These are phyloP conservation scores for Apocynum venetum DNA, from an alignment of 257 asterid genomes.

Conservation along the genomic window DNA sequence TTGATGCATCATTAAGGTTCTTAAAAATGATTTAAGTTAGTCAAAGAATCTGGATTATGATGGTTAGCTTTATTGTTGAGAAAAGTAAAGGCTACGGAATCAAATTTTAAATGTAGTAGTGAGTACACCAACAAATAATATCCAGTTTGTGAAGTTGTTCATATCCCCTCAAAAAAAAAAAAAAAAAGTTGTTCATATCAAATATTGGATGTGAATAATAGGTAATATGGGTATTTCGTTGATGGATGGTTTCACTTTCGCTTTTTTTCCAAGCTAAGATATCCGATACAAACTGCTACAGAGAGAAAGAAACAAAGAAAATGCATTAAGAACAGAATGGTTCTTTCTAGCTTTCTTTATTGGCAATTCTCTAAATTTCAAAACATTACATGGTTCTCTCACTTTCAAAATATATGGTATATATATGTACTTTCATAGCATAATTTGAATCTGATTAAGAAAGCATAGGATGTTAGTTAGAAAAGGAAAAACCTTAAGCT, in stretches of 20 bases:
- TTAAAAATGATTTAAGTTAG: slow-evolving; percentile 29
- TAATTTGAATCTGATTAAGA: too few relatives aligned
- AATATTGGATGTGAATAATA: neutral
- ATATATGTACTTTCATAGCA: too few relatives aligned
- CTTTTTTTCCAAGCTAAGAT: slow-evolving; percentile 49
- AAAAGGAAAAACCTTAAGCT: too few relatives aligned
- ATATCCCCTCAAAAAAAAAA: too few relatives aligned
- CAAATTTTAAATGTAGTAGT: slow-evolving; percentile 2
- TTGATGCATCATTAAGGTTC: slow-evolving; percentile 39
- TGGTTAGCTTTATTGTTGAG: slow-evolving; percentile 52
- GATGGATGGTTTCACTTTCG: slow-evolving; percentile 20
- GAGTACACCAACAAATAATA: neutral
- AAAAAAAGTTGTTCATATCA: neutral
- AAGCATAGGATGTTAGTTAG: too few relatives aligned
- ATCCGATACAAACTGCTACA: slow-evolving; percentile 8
- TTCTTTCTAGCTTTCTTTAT: too few relatives aligned
- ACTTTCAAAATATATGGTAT: too few relatives aligned
- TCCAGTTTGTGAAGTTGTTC: neutral
- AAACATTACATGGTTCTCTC: neutral
- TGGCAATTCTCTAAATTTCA: too few relatives aligned
- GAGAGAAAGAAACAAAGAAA: slow-evolving; percentile 2
- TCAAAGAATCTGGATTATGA: slow-evolving; percentile 17
- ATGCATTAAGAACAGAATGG: too few relatives aligned
- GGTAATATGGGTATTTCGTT: neutral
- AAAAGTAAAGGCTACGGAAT: slow-evolving; percentile 54